phyloP scores from a whole-genome alignment of 352 stramenopile genomes.

The Phytophthora kernoviae region DNA sequence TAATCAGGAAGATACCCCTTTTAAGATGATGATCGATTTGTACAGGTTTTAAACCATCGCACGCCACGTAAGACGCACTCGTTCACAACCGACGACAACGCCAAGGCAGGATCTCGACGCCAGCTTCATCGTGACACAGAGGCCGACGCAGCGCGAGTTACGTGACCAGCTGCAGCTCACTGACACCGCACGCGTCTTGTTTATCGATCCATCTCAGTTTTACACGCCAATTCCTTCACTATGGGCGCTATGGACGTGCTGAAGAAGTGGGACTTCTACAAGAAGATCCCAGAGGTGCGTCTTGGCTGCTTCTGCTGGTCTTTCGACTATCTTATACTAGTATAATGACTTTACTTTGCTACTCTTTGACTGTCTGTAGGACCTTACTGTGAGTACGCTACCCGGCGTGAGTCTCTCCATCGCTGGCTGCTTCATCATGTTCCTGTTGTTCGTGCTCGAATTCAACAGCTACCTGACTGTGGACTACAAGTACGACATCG shows the following conservation, averaged over 20 bases:
- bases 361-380: no score
- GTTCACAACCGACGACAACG: constrained; percentile 9
- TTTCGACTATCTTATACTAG: no score
- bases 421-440: constrained; percentile 88
- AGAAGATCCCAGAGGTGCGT: constrained; percentile 89
- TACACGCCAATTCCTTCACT: constrained; percentile 1
- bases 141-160: background rate
- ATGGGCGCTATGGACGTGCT: constrained; percentile 89
- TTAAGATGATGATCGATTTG: no score
- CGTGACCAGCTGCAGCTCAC: background rate
- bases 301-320: background rate
- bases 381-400: constrained; percentile 86
- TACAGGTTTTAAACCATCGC: background rate
- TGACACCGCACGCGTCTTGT: constrained; percentile 10
- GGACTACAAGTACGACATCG: constrained; percentile 89
- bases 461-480: constrained; percentile 89
- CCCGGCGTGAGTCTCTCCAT: constrained; percentile 87
- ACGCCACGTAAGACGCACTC: constrained; percentile 26
- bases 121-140: constrained; percentile 10
- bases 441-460: constrained; percentile 89
- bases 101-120: constrained; percentile 13
- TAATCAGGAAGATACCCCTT: no score
- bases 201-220: background rate
- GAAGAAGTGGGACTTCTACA: constrained; percentile 93
- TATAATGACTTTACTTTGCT: no score